Conservation (phyloP, 1,284 basidiomycete genomes). For the Apiotrichum sp. region DNA sequence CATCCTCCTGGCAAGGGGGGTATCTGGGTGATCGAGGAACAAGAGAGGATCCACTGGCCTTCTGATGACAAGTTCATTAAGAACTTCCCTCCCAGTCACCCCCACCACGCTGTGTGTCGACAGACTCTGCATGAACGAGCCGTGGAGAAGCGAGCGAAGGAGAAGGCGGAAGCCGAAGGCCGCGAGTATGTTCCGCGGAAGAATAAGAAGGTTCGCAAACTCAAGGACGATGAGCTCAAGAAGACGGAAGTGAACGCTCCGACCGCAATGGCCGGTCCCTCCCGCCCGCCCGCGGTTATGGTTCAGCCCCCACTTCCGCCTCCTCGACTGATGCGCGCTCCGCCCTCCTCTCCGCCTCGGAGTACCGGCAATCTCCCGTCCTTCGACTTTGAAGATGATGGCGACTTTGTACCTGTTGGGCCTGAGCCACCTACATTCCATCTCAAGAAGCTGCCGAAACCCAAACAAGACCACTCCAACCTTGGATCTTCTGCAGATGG, state of each 20-base stretch:
- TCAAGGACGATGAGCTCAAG: not conserved
- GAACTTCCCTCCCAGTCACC: conserved; percentile 38
- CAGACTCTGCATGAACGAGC: conserved; percentile 39
- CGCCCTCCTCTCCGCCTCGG: conserved; percentile 6
- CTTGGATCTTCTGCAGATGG: not conserved
- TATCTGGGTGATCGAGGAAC: conserved; percentile 46
- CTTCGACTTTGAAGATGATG: conserved; percentile 31
- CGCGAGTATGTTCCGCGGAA: conserved; percentile 40
- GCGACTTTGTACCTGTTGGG: conserved; percentile 31
- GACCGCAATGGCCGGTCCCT: not conserved
- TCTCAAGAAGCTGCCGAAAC: not conserved
- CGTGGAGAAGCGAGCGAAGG: conserved; percentile 36
- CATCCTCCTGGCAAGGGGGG: conserved; percentile 46
- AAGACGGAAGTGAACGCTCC: not conserved
- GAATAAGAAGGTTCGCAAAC: conserved; percentile 34
- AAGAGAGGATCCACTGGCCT: conserved; percentile 43
- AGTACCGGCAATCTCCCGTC: not conserved
- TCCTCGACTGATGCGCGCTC: not conserved
- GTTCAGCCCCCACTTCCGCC: not conserved
- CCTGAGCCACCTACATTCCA: conserved; percentile 1
- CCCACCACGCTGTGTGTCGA: conserved; percentile 36
- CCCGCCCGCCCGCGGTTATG: not conserved
- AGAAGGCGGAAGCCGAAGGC: conserved; percentile 38
- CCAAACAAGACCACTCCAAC: not conserved
- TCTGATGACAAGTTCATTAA: conserved; percentile 45